A percentile compares a stretch with the other conserved stretches of the same genome.
These are phyloP conservation scores for Lentinula edodes DNA, from an alignment of 768 basidiomycete genomes.

Conservation along the genomic window DNA sequence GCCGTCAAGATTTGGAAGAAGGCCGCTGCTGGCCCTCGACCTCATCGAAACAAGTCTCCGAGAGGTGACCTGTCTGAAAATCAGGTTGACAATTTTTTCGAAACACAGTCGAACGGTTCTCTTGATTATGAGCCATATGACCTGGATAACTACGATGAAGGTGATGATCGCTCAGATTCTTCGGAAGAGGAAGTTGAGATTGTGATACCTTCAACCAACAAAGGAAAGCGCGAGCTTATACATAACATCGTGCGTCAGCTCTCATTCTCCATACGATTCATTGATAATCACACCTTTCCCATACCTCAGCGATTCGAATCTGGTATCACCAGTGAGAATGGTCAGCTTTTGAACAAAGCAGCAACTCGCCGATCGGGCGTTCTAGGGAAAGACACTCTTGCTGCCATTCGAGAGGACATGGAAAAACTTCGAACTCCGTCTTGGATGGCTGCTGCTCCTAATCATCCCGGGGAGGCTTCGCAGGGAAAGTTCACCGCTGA, in stretches of 20 bases:
- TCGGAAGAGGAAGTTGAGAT: no score
- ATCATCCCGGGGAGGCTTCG: constrained; percentile 13
- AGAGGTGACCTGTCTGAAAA: no score
- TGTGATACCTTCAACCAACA: background rate
- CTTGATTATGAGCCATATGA: no score
- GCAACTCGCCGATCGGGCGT: background rate
- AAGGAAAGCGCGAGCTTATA: background rate
- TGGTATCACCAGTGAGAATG: background rate
- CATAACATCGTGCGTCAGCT: background rate
- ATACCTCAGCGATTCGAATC: background rate
- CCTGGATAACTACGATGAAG: no score
- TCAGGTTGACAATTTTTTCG: no score
- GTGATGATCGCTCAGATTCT: no score
- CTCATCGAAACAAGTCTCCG: no score
- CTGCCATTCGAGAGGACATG: constrained; percentile 19
- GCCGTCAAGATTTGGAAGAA: no score
- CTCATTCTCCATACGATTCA: background rate
- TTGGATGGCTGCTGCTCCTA: constrained; percentile 18
- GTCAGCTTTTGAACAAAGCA: background rate
- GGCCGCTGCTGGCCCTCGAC: no score
- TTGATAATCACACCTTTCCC: no score
- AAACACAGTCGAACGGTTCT: no score
- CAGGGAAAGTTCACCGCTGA: background rate
- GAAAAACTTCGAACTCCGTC: constrained; percentile 17
- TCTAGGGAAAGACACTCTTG: constrained; percentile 9